These are phyloP conservation scores for Candida nonsorbophila DNA, from an alignment of 805 yeast genomes.

Conservation along the genomic window DNA sequence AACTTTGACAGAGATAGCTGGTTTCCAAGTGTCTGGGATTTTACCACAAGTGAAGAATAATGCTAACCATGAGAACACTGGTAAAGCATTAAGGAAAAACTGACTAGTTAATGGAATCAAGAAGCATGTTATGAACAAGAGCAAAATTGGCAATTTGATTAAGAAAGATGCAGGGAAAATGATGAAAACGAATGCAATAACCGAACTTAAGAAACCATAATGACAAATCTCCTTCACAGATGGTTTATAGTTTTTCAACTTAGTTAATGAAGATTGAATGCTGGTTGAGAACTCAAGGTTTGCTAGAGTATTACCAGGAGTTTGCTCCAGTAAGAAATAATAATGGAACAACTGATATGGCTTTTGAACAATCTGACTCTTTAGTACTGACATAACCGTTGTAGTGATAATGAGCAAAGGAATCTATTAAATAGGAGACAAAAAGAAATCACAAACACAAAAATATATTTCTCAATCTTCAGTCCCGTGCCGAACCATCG, in stretches of 20 bases:
- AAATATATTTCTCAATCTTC: too few relatives aligned
- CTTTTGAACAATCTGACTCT: conserved; percentile 21
- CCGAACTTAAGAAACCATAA: conserved; percentile 44
- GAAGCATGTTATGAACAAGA: conserved; percentile 43
- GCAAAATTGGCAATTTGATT: conserved; percentile 30
- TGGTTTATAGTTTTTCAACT: conserved; percentile 39
- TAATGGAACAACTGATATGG: conserved; percentile 41
- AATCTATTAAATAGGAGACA: too few relatives aligned
- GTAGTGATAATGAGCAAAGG: too few relatives aligned
- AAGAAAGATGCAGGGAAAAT: conserved; percentile 53
- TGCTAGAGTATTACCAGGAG: conserved; percentile 43
- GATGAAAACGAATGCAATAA: conserved; percentile 54
- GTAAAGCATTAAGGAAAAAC: conserved; percentile 77
- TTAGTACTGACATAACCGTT: conserved; percentile 13
- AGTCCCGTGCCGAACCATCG: too few relatives aligned
- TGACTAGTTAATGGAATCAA: conserved; percentile 74
- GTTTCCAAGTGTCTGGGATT: conserved; percentile 70
- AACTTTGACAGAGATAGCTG: conserved; percentile 83
- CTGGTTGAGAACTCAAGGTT: conserved; percentile 47
- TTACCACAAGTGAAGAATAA: conserved; percentile 73
- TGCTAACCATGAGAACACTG: conserved; percentile 81
- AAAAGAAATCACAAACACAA: too few relatives aligned
- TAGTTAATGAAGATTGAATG: conserved; percentile 34
- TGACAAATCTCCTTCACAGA: conserved; percentile 45
- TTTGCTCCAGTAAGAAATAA: conserved; percentile 52